phyloP scores from a whole-genome alignment of 1,139 yeast species.

The Sugiyamaella novakii region DNA sequence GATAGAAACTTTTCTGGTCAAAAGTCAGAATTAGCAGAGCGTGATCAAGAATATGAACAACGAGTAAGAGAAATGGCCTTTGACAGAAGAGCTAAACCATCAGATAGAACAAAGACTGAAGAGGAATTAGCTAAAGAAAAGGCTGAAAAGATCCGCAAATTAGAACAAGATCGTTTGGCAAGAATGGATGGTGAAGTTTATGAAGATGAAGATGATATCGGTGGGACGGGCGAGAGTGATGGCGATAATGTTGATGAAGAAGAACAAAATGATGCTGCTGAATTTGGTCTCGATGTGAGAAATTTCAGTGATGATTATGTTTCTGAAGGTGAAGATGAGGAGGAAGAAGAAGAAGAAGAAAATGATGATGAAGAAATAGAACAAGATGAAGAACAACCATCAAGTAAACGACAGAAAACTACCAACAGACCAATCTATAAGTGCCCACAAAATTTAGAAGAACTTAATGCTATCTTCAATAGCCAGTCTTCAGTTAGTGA shows the following conservation, averaged over 20 bases:
- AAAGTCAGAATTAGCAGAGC: slow-evolving; percentile 40
- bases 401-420: slow-evolving; percentile 8
- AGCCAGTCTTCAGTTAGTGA: slow-evolving; percentile 47
- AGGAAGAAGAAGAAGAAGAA: slow-evolving; percentile 31
- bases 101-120: slow-evolving; percentile 91
- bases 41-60: slow-evolving; percentile 66
- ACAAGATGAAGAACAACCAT: slow-evolving; percentile 38
- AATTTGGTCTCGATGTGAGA: slow-evolving; percentile 29
- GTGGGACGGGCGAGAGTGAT: slow-evolving; percentile 34
- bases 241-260: slow-evolving; percentile 39
- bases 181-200: slow-evolving; percentile 77
- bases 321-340: slow-evolving; percentile 44
- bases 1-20: slow-evolving; percentile 36
- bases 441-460: slow-evolving; percentile 64
- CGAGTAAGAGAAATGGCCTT: slow-evolving; percentile 76
- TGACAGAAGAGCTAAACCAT: slow-evolving; percentile 91
- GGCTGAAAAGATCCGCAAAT: slow-evolving; percentile 62
- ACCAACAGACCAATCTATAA: not conserved
- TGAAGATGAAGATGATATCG: slow-evolving; percentile 32
- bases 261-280: slow-evolving; percentile 31
- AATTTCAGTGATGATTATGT: slow-evolving; percentile 23
- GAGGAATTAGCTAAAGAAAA: slow-evolving; percentile 78
- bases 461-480: slow-evolving; percentile 47
- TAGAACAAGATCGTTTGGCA: slow-evolving; percentile 73
- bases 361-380: slow-evolving; percentile 24